phyloP scores from a whole-genome alignment of 2,329 filamentous ascomycete genomes.

The Colletotrichum sojae region DNA sequence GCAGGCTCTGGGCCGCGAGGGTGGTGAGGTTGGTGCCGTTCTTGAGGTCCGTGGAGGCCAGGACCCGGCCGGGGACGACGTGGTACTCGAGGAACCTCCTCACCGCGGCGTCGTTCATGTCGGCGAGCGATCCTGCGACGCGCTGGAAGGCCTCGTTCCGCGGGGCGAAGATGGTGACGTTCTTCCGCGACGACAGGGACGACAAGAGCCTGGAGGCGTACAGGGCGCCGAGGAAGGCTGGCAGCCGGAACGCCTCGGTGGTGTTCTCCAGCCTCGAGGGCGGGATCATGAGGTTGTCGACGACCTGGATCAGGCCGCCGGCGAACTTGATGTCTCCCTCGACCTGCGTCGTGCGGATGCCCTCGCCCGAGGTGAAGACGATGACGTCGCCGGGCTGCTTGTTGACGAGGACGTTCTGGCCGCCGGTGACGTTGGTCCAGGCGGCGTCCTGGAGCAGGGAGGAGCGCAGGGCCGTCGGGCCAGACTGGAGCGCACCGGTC shows the following conservation, averaged over 20 bases:
- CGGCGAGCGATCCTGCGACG: conserved; percentile 59
- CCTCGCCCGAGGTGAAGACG: conserved; percentile 56
- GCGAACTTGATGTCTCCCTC: conserved; percentile 62
- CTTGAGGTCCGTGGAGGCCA: conserved; percentile 61
- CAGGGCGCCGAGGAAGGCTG: conserved; percentile 58
- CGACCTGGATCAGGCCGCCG: conserved; percentile 66
- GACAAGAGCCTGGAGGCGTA: conserved; percentile 54
- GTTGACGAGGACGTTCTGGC: conserved; percentile 63
- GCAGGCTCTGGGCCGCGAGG: conserved; percentile 58
- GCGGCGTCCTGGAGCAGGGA: conserved; percentile 58
- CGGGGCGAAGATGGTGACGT: conserved; percentile 71
- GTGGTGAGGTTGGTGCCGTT: conserved; percentile 49
- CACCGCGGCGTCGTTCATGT: conserved; percentile 57
- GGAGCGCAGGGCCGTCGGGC: conserved; percentile 56
- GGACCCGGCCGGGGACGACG: conserved; percentile 66
- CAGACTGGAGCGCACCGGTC: conserved; percentile 53
- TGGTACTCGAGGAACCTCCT: conserved; percentile 68
- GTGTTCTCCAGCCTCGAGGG: conserved; percentile 57
- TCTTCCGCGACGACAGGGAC: conserved; percentile 57
- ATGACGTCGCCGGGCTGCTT: conserved; percentile 58
- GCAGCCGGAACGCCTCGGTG: conserved; percentile 53
- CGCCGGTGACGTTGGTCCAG: conserved; percentile 65
- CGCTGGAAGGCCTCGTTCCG: conserved; percentile 65
- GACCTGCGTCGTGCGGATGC: conserved; percentile 58
- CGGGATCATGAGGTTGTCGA: conserved; percentile 66